A percentile compares a stretch with the other conserved stretches of the same genome.
These are phyloP conservation scores for Pseudocercospora eumusae DNA, from an alignment of 2,329 filamentous ascomycete species.

Conservation along the genomic window DNA sequence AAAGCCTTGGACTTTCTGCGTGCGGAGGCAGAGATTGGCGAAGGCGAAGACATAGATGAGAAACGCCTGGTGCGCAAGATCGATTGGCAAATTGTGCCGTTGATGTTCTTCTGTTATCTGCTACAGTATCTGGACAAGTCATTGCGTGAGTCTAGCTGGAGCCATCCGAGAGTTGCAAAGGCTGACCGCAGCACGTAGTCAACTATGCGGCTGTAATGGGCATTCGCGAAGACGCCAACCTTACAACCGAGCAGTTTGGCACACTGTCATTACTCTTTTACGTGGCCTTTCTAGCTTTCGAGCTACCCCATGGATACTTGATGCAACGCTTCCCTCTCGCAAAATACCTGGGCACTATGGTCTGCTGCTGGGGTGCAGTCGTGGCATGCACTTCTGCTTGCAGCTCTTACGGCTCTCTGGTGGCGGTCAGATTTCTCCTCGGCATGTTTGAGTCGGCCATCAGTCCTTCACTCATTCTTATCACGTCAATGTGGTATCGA, in stretches of 20 bases:
- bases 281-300: background rate
- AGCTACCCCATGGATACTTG: constrained; percentile 4
- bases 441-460: constrained; percentile 56
- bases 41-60: constrained; percentile 20
- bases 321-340: constrained; percentile 12
- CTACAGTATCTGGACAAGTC: background rate
- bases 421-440: constrained; percentile 52
- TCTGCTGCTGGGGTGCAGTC: constrained; percentile 56
- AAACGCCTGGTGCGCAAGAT: constrained; percentile 13
- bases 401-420: constrained; percentile 51
- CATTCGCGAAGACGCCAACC: constrained; percentile 5
- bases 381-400: constrained; percentile 59
- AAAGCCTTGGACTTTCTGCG: constrained; percentile 23
- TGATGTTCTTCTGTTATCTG: background rate
- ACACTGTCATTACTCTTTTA: background rate
- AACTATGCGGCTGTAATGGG: constrained; percentile 11
- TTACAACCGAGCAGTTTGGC: constrained; percentile 1
- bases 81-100: background rate
- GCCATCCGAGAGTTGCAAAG: background rate
- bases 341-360: constrained; percentile 5
- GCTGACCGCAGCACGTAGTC: constrained; percentile 4
- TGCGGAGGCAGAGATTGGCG: constrained; percentile 19
- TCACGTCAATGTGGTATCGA: constrained; percentile 51
- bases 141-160: background rate
- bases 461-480: constrained; percentile 56